These are phyloP conservation scores for Vigna unguiculata DNA, from an alignment of 306 rosid species.

Conservation along the genomic window DNA sequence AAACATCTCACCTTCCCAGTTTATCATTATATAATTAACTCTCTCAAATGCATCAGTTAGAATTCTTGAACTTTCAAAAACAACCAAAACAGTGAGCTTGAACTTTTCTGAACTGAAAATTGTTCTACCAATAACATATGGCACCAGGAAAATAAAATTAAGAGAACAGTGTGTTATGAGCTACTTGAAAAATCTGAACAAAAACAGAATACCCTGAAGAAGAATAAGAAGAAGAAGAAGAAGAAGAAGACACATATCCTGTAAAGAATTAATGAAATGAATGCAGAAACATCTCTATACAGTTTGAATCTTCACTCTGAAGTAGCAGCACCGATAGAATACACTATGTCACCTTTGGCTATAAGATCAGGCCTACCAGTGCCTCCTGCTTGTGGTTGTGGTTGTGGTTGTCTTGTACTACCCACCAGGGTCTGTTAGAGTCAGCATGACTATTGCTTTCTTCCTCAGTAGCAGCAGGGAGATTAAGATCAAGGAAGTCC, in stretches of 20 bases:
- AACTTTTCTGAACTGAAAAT: conserved; percentile 39
- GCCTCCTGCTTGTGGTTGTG: conserved; percentile 59
- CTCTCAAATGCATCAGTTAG: conserved; percentile 30
- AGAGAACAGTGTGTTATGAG: conserved; percentile 34
- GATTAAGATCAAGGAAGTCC: conserved; percentile 87
- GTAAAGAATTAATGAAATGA: conserved; percentile 80
- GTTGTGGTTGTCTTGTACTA: conserved; percentile 51
- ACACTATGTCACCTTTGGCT: conserved; percentile 41
- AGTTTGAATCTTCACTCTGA: conserved; percentile 54
- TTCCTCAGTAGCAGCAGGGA: conserved; percentile 83
- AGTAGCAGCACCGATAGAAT: conserved; percentile 33
- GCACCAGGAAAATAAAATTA: conserved; percentile 1
- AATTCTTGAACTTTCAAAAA: conserved; percentile 37
- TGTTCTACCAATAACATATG: conserved; percentile 45
- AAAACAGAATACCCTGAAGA: conserved; percentile 48
- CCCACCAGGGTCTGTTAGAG: conserved; percentile 66
- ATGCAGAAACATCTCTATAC: conserved; percentile 64
- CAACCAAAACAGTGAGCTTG: conserved; percentile 37
- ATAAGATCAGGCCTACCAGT: conserved; percentile 55
- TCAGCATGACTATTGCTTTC: conserved; percentile 55
- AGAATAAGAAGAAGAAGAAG: conserved; percentile 45
- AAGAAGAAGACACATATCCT: conserved; percentile 49
- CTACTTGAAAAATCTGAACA: conserved; percentile 50
- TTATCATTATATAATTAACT: conserved; percentile 38
- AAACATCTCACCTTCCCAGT: conserved; percentile 53